Percentiles rank a stretch among this genome's conserved stretches.
Evolutionary conservation across 257 asterid species (phyloP).

Genomic region (Lycium barbarum): DNA sequence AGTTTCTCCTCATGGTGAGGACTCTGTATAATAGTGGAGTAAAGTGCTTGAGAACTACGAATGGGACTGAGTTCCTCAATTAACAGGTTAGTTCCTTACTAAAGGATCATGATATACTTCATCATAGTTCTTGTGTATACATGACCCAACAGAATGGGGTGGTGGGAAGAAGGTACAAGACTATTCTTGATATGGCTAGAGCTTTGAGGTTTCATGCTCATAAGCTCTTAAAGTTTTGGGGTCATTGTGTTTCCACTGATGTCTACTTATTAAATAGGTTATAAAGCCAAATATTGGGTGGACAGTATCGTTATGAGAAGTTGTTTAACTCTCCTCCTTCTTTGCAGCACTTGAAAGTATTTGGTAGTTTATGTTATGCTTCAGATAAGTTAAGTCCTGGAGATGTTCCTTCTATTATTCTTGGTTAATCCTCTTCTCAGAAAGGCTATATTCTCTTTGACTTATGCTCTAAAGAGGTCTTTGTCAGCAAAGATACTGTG

Average conservation of each 20-base stretch:
- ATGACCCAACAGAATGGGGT: not conserved
- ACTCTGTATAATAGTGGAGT: too few species aligned
- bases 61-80: not conserved
- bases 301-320: too few species aligned
- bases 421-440: not conserved
- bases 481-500: too few species aligned
- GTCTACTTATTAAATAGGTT: too few species aligned
- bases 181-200: not conserved
- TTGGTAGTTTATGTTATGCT: too few species aligned
- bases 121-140: not conserved
- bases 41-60: too few species aligned
- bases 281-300: too few species aligned
- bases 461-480: not conserved
- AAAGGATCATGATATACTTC: not conserved
- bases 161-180: not conserved
- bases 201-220: not conserved
- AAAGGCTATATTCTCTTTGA: not conserved
- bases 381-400: too few species aligned
- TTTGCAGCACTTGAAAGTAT: too few species aligned
- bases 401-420: too few species aligned
- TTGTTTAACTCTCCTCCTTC: too few species aligned
- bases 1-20: too few species aligned
- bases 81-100: not conserved
- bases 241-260: not conserved
- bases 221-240: not conserved